Conservation (phyloP, 441 rosid genomes). For the Croton laevigatus region DNA sequence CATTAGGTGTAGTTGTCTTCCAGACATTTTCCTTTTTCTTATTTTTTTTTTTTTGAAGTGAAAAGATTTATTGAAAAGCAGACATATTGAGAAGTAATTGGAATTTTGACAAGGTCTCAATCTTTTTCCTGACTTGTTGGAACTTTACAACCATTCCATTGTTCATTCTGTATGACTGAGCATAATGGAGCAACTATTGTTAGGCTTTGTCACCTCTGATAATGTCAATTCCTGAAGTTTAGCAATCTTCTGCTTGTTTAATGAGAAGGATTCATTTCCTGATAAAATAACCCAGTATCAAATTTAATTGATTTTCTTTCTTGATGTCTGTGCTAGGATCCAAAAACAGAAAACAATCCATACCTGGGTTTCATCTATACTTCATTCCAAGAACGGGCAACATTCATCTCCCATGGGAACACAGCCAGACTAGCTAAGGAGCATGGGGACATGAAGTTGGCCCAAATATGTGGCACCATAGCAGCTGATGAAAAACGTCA, state of each 20-base stretch:
- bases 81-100: neutral
- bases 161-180: too few relatives aligned
- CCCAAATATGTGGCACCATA: constrained; percentile 77
- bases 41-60: neutral
- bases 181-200: neutral
- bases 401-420: constrained; percentile 84
- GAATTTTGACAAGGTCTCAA: constrained; percentile 4
- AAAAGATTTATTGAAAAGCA: neutral
- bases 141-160: neutral
- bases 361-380: constrained; percentile 85
- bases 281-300: neutral
- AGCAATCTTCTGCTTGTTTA: neutral
- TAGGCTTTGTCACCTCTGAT: neutral
- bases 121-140: neutral
- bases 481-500: constrained; percentile 92
- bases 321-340: constrained; percentile 42
- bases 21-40: neutral
- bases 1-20: neutral
- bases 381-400: constrained; percentile 88
- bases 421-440: constrained; percentile 80
- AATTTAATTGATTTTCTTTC: neutral
- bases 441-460: constrained; percentile 65
- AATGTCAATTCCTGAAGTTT: neutral
- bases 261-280: neutral
- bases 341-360: constrained; percentile 70